Conservation (phyloP, 2,329 filamentous ascomycete genomes). For the Arthrobotrys megalospora region DNA sequence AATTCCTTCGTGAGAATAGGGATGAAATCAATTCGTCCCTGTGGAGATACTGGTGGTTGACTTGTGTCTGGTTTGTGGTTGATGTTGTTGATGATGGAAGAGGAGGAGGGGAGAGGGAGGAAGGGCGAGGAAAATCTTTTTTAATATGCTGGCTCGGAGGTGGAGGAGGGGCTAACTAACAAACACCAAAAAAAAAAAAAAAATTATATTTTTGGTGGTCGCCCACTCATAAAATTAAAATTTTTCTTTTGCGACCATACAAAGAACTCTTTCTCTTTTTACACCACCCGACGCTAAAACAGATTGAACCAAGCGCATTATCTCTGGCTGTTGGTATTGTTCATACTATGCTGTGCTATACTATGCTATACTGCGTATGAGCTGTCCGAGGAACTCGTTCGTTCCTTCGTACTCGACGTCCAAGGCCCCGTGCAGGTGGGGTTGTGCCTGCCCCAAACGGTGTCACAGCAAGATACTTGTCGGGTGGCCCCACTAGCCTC, state of each 20-base stretch:
- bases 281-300: conserved; percentile 27
- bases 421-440: background rate
- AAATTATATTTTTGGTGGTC: conserved; percentile 22
- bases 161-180: conserved; percentile 43
- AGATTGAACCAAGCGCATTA: conserved; percentile 26
- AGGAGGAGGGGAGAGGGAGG: conserved; percentile 19
- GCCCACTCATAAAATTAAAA: conserved; percentile 34
- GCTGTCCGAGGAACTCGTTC: conserved; percentile 20
- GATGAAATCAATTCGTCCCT: conserved; percentile 60
- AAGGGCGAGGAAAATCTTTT: conserved; percentile 54
- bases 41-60: conserved; percentile 16
- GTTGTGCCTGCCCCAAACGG: conserved; percentile 24
- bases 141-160: conserved; percentile 33
- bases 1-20: conserved; percentile 28
- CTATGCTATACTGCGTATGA: no score
- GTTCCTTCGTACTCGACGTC: background rate
- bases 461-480: background rate
- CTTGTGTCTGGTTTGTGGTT: conserved; percentile 8
- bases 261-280: conserved; percentile 6
- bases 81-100: conserved; percentile 35
- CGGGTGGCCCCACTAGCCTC: conserved; percentile 41
- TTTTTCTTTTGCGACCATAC: conserved; percentile 33
- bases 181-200: background rate
- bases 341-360: no score
- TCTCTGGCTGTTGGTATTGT: background rate